phyloP scores from a whole-genome alignment of 805 yeast genomes.

The Cyberlindnera japonica region DNA sequence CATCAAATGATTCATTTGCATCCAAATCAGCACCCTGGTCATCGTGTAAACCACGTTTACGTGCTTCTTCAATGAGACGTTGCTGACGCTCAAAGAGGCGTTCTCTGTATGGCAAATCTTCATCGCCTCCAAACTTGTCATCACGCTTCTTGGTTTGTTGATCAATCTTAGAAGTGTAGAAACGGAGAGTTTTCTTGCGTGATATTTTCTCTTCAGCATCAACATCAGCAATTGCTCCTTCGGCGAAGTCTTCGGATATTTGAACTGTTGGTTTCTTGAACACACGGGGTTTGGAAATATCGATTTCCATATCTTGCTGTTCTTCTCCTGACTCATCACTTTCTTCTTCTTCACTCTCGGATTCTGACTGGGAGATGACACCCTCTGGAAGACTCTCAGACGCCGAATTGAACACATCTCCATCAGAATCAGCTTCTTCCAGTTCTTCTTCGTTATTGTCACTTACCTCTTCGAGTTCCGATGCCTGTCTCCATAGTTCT shows the following conservation, averaged over 20 bases:
- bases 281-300: conserved; percentile 49
- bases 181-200: conserved; percentile 78
- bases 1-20: conserved; percentile 40
- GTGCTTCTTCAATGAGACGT: conserved; percentile 81
- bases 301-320: conserved; percentile 40
- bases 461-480: conserved; percentile 38
- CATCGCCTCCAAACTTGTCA: conserved; percentile 71
- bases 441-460: conserved; percentile 18
- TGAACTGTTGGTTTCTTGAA: conserved; percentile 37
- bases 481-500: conserved; percentile 88
- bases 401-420: conserved; percentile 19
- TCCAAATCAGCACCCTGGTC: conserved; percentile 56
- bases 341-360: conserved; percentile 15
- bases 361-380: conserved; percentile 16
- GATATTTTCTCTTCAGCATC: conserved; percentile 84
- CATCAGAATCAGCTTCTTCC: conserved; percentile 19
- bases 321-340: conserved; percentile 8
- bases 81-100: conserved; percentile 88
- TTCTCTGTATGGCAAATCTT: conserved; percentile 88
- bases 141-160: conserved; percentile 65
- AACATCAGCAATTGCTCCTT: conserved; percentile 69
- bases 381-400: conserved; percentile 16
- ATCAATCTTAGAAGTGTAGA: conserved; percentile 95
- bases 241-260: conserved; percentile 55
- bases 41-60: conserved; percentile 68